Evolutionary conservation across 2,329 filamentous ascomycete genomes (phyloP).

Genomic region (Pseudofabraea citricarpa): DNA sequence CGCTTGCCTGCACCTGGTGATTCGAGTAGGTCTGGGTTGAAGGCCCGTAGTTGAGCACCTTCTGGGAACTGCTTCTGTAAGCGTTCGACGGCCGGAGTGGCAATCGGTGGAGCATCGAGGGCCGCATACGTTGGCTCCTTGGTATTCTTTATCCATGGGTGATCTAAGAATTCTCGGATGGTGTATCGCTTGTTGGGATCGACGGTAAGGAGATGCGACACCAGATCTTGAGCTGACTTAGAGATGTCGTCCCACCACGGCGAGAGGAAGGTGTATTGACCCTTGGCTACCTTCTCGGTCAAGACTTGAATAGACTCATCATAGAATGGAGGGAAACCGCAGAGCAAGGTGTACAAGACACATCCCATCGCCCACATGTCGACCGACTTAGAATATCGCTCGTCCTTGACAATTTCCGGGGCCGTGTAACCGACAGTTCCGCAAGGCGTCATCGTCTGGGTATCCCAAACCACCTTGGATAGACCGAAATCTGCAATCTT

Average conservation of each 20-base stretch:
- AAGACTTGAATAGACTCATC: slow-evolving; percentile 96
- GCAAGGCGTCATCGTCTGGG: slow-evolving; percentile 97
- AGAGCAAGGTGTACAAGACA: slow-evolving; percentile 93
- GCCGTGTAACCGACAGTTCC: slow-evolving; percentile 97
- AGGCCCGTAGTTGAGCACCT: slow-evolving; percentile 39
- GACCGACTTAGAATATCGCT: slow-evolving; percentile 96
- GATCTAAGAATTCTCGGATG: slow-evolving; percentile 87
- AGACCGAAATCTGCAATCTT: slow-evolving; percentile 98
- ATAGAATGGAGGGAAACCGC: slow-evolving; percentile 97
- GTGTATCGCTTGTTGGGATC: slow-evolving; percentile 94
- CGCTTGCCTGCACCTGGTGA: slow-evolving; percentile 59
- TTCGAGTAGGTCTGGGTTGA: slow-evolving; percentile 51
- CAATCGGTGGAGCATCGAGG: slow-evolving; percentile 65
- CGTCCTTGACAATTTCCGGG: slow-evolving; percentile 97
- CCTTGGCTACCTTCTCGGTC: slow-evolving; percentile 94
- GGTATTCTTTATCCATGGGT: slow-evolving; percentile 83
- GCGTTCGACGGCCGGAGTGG: slow-evolving; percentile 52
- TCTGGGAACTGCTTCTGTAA: slow-evolving; percentile 20
- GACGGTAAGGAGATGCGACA: slow-evolving; percentile 88
- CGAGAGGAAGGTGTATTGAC: slow-evolving; percentile 95
- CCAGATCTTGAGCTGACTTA: slow-evolving; percentile 87
- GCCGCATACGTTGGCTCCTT: slow-evolving; percentile 64
- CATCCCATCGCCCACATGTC: slow-evolving; percentile 99
- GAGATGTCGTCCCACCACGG: slow-evolving; percentile 99
- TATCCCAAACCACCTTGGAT: slow-evolving; percentile 98